Percentiles rank a stretch among this genome's conserved stretches.
Conservation (phyloP, 225 moss, liverwort and hornwort species). For the Anthoceros angustus region DNA sequence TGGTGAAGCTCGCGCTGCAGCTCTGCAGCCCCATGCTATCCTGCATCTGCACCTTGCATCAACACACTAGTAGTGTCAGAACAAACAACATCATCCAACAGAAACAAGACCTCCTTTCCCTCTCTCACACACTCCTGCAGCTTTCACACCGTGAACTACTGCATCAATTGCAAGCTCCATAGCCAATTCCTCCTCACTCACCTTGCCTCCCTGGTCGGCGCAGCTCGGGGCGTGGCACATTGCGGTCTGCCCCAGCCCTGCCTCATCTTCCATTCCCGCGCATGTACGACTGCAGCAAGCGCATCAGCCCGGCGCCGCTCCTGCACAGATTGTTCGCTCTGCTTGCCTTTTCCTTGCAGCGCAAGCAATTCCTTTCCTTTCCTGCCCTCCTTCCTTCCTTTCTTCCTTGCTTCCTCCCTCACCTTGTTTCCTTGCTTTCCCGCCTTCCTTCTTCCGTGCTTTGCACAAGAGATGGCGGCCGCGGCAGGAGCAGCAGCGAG, state of each 20-base stretch:
- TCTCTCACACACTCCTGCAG: neutral
- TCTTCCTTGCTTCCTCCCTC: no score
- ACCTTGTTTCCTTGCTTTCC: no score
- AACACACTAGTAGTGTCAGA: no score
- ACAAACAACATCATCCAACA: neutral
- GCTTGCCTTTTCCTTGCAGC: no score
- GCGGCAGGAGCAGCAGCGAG: no score
- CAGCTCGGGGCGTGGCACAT: neutral
- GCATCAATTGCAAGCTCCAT: neutral
- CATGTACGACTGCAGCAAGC: neutral
- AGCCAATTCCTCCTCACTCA: neutral
- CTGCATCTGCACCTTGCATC: no score
- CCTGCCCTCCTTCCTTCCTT: no score
- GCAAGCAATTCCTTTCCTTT: no score
- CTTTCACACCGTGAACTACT: neutral
- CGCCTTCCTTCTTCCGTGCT: no score
- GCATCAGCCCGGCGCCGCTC: neutral
- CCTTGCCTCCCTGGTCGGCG: neutral
- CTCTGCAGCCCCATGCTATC: neutral
- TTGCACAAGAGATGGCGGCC: no score
- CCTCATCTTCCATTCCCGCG: neutral
- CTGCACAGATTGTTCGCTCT: neutral
- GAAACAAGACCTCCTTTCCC: neutral
- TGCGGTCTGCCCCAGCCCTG: neutral
- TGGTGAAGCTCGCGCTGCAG: neutral